Percentiles rank a stretch among this genome's conserved stretches.
Evolutionary conservation across 2,329 filamentous ascomycete species (phyloP).

Genomic region (Colletotrichum neosansevieriae): DNA sequence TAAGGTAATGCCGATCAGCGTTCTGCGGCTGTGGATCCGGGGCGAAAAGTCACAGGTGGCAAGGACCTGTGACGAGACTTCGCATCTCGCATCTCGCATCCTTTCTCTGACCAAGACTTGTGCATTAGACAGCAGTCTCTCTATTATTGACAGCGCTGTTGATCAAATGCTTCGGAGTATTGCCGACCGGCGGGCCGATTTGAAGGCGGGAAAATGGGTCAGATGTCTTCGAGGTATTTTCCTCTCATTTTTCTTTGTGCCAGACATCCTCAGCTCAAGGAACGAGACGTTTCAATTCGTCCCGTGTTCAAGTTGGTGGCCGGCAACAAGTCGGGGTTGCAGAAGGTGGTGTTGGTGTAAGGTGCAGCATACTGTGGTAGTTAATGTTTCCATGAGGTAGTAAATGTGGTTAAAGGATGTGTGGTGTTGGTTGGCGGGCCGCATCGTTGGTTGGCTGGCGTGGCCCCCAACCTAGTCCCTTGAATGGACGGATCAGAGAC

Average conservation of each 20-base stretch:
- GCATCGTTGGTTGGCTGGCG: constrained; percentile 3
- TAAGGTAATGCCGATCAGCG: constrained; percentile 32
- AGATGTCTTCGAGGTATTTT: constrained; percentile 15
- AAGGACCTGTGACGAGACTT: neutral
- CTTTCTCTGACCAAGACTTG: neutral
- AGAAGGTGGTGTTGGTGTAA: constrained; percentile 2
- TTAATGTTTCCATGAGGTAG: neutral
- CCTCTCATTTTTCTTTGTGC: constrained; percentile 27
- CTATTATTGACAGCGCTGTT: neutral
- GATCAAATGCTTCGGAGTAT: constrained; percentile 12
- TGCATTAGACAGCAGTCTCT: constrained; percentile 17
- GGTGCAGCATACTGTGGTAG: neutral
- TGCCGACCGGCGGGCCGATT: neutral
- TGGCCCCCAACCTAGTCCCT: constrained; percentile 9
- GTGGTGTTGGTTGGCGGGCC: neutral
- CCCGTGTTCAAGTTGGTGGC: constrained; percentile 11
- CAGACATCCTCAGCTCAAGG: constrained; percentile 35
- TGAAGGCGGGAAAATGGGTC: constrained; percentile 5
- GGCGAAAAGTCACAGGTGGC: constrained; percentile 13
- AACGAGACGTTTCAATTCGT: constrained; percentile 35
- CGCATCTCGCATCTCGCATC: neutral
- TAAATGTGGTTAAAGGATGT: neutral
- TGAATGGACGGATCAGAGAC: constrained; percentile 4
- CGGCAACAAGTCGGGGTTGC: constrained; percentile 4
- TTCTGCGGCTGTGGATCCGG: constrained; percentile 7